Conservation (phyloP, 2,329 filamentous ascomycete genomes). For the Ophiostoma sp. region DNA sequence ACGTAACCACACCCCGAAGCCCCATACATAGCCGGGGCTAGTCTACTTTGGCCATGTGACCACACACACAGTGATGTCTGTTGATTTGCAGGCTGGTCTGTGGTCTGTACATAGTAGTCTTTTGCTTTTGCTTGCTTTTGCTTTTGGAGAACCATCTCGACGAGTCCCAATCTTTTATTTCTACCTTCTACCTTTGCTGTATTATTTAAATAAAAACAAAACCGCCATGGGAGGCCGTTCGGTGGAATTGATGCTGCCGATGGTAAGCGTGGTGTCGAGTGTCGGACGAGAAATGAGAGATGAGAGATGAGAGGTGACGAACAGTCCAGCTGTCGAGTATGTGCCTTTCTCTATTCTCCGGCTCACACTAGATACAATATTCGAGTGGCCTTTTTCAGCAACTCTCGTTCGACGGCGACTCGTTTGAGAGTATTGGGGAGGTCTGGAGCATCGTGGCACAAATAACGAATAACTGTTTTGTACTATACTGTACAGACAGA, state of each 20-base stretch:
- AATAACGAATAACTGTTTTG: background rate
- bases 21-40: conserved; percentile 12
- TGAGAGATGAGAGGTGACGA: background rate
- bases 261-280: background rate
- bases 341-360: background rate
- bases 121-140: background rate
- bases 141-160: background rate
- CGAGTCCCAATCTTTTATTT: background rate
- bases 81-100: background rate
- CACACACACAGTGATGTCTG: background rate
- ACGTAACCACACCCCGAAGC: background rate
- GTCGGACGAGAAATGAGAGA: too few species aligned
- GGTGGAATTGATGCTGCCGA: background rate
- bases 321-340: background rate
- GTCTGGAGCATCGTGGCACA: background rate
- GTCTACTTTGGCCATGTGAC: conserved; percentile 10
- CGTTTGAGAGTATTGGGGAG: background rate
- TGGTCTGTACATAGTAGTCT: too few species aligned
- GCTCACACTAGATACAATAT: background rate
- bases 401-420: background rate
- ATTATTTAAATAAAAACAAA: background rate
- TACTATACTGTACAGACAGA: too few species aligned
- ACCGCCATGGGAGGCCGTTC: background rate
- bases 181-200: too few species aligned
- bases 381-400: background rate